Percentiles rank a stretch among this genome's conserved stretches.
These are phyloP conservation scores for Mortierella sp. DNA, from an alignment of 371 early-diverging fungal genomes.

Conservation along the genomic window DNA sequence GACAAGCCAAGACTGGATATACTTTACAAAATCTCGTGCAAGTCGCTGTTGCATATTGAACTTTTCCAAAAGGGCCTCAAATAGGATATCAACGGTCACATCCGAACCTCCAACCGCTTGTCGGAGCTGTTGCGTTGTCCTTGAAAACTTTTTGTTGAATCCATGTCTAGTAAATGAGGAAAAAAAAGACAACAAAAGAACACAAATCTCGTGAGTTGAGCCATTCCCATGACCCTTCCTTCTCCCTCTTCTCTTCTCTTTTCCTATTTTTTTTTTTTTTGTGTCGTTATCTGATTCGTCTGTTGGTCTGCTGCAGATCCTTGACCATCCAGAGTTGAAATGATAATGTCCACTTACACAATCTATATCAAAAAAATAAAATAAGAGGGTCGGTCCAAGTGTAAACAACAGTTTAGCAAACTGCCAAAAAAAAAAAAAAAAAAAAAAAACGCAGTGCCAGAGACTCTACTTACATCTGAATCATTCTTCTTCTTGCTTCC, in stretches of 20 bases:
- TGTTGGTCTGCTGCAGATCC: too few relatives aligned
- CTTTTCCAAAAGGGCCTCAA: conserved; percentile 66
- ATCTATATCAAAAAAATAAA: conserved; percentile 16
- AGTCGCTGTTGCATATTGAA: conserved; percentile 69
- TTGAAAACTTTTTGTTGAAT: conserved; percentile 76
- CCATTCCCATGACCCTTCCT: too few relatives aligned
- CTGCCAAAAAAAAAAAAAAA: neutral
- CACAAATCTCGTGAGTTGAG: neutral
- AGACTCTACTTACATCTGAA: conserved; percentile 61
- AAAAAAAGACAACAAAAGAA: neutral
- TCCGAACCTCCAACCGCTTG: conserved; percentile 65
- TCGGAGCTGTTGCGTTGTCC: conserved; percentile 71
- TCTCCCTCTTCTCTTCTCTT: conserved; percentile 1
- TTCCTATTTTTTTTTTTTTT: conserved; percentile 13
- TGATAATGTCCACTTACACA: too few relatives aligned
- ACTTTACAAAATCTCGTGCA: conserved; percentile 62
- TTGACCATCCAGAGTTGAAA: too few relatives aligned
- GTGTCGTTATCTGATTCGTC: too few relatives aligned
- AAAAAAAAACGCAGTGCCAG: too few relatives aligned
- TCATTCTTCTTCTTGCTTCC: conserved; percentile 74
- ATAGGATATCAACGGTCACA: conserved; percentile 66
- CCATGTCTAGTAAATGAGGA: conserved; percentile 69
- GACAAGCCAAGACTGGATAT: conserved; percentile 66
- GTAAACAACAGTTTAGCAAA: too few relatives aligned
- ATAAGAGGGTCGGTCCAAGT: too few relatives aligned